Conservation (phyloP, 2,329 filamentous ascomycete species). For the Alternaria conjuncta region DNA sequence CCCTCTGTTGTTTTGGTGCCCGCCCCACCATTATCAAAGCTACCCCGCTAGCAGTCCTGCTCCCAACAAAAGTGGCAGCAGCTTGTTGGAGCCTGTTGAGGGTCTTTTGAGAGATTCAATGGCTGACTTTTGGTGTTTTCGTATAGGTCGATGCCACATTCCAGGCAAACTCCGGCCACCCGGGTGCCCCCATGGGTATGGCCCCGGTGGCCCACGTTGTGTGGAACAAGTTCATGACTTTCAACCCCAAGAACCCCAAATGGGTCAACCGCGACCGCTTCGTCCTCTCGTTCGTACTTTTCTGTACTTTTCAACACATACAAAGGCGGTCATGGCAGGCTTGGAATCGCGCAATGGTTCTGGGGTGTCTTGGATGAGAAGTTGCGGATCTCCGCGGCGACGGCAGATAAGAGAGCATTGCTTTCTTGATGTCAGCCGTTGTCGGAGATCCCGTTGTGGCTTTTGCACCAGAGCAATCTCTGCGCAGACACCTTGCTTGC, state of each 20-base stretch:
- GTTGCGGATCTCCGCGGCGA: slow-evolving; percentile 28
- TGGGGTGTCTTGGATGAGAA: neutral
- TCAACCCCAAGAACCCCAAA: slow-evolving; percentile 98
- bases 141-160: slow-evolving; percentile 93
- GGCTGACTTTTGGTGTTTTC: slow-evolving; percentile 35
- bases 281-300: slow-evolving; percentile 86
- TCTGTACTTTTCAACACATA: neutral
- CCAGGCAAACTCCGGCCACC: slow-evolving; percentile 96
- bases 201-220: slow-evolving; percentile 95
- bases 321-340: neutral
- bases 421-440: slow-evolving; percentile 5
- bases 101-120: slow-evolving; percentile 23
- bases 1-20: slow-evolving; percentile 7
- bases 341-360: neutral
- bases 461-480: neutral
- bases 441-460: neutral
- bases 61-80: slow-evolving; percentile 24
- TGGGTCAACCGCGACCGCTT: slow-evolving; percentile 99
- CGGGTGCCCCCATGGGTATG: slow-evolving; percentile 97
- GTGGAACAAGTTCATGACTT: slow-evolving; percentile 99
- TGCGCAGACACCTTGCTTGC: neutral
- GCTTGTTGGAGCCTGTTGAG: neutral
- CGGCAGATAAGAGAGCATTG: neutral
- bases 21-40: slow-evolving; percentile 28
- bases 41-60: slow-evolving; percentile 34